A percentile compares a stretch with the other conserved stretches of the same genome.
Conservation (phyloP, 192 early-diverging fungal species). For the Coemansia sp. region DNA sequence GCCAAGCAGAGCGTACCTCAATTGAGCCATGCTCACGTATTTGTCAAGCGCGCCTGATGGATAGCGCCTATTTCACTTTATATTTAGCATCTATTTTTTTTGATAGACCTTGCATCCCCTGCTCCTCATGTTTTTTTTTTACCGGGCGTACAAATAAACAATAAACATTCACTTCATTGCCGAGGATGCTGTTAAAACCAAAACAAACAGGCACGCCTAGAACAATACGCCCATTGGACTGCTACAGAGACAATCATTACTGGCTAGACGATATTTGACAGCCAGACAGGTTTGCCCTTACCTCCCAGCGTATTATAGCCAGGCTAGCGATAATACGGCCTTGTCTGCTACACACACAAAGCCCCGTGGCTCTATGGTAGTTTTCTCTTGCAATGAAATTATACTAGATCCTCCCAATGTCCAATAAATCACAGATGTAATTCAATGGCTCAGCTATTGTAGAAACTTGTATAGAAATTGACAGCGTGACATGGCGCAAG, state of each 20-base stretch:
- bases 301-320: too few species aligned
- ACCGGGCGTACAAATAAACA: background rate
- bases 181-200: background rate
- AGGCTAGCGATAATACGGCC: background rate
- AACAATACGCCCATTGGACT: background rate
- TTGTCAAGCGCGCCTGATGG: conserved; percentile 31
- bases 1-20: conserved; percentile 51
- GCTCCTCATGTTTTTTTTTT: background rate
- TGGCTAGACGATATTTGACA: background rate
- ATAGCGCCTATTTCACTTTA: background rate
- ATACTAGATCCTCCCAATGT: background rate
- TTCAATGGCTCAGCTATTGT: conserved; percentile 1
- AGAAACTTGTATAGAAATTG: background rate
- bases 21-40: conserved; percentile 56
- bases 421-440: background rate
- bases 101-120: conserved; percentile 8
- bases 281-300: background rate
- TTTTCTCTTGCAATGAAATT: too few species aligned
- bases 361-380: too few species aligned
- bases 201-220: conserved; percentile 3
- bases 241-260: background rate
- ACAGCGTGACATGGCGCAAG: background rate
- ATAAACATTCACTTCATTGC: conserved; percentile 1
- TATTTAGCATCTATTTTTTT: background rate
- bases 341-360: too few species aligned